Evolutionary conservation across 495 filamentous ascomycete genomes (phyloP), one percentile per base, ranked within the genome.

Genomic region (Umbilicaria muhlenbergii): DNA sequence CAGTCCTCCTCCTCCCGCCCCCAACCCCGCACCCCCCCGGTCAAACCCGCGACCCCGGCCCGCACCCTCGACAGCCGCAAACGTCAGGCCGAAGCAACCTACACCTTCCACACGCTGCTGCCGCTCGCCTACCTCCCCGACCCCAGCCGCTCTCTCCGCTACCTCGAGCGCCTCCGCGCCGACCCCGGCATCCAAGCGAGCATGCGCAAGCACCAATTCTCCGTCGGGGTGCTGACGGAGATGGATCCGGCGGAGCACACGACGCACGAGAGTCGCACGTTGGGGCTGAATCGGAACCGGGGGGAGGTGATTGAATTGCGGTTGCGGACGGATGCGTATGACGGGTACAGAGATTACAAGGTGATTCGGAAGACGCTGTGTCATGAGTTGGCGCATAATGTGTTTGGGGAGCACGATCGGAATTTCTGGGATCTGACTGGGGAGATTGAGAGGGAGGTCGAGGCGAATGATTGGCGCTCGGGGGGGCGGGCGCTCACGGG

Each of bases 331-430:
- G 91, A 98, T 61, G 86, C 83, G 12, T 88, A 88, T 58, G 89
- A 94, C 59, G 91, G 91, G 5, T 98, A 89, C 51, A 61, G 91
- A 14, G 83, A 95, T 56, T 98, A 96, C 55, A 76, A 80, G 46
- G 83, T 77, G 0, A 92, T 98, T 24, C 69, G 91, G 36, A 85
- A 83, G 52, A 95, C 91, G 52, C 68, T 96, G 24, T 94, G 88
- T 55, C 91, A 98, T 58, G 91, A 98, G 70, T 66, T 98, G 35
- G 79, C 89, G 57, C 91, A 98, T 60, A 94, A 88, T 53, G 86
- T 92, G 10, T 78, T 77, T 54, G 71, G 78, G 0, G 73, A 80
- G 1, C 91, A 98, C 60, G 86, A 95, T 60, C 63, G 75, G 12
- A 59, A 78, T 11, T 98, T 98, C 57, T 98, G 89, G 89, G 71